These are phyloP conservation scores for Stropharia rugosoannulata DNA, from an alignment of 768 basidiomycete genomes.

Conservation along the genomic window DNA sequence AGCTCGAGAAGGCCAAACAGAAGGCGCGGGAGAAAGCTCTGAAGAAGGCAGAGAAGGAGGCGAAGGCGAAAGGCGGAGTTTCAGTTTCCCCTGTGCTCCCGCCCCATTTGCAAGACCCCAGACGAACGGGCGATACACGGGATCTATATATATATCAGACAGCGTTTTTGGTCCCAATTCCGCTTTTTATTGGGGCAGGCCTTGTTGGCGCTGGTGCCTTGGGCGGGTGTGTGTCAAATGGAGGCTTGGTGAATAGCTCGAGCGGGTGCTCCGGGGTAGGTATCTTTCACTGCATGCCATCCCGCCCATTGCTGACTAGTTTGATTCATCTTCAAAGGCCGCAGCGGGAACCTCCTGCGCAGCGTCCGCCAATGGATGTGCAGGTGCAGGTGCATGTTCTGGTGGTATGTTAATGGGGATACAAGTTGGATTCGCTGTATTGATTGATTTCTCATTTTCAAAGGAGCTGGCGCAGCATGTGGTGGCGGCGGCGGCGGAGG, in stretches of 20 bases:
- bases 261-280: constrained; percentile 8
- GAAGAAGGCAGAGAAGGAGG: constrained; percentile 17
- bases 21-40: constrained; percentile 6
- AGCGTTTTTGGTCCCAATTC: constrained; percentile 41
- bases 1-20: constrained; percentile 10
- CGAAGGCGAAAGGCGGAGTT: neutral
- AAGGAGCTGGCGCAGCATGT: constrained; percentile 11
- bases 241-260: constrained; percentile 10
- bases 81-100: neutral
- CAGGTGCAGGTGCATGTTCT: constrained; percentile 3
- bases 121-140: neutral
- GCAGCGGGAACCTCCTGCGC: neutral
- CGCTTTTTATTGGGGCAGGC: constrained; percentile 22
- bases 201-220: constrained; percentile 1
- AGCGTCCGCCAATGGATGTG: constrained; percentile 6
- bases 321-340: neutral
- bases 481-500: constrained; percentile 11
- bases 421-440: neutral
- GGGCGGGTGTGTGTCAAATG: constrained; percentile 18
- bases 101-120: neutral
- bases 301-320: no score
- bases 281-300: neutral
- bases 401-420: neutral
- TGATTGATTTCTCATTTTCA: constrained; percentile 1
- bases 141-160: neutral